A percentile compares a stretch with the other conserved stretches of the same genome.
phyloP scores from a whole-genome alignment of 2,329 filamentous ascomycete species.

The Aureobasidium sp. region DNA sequence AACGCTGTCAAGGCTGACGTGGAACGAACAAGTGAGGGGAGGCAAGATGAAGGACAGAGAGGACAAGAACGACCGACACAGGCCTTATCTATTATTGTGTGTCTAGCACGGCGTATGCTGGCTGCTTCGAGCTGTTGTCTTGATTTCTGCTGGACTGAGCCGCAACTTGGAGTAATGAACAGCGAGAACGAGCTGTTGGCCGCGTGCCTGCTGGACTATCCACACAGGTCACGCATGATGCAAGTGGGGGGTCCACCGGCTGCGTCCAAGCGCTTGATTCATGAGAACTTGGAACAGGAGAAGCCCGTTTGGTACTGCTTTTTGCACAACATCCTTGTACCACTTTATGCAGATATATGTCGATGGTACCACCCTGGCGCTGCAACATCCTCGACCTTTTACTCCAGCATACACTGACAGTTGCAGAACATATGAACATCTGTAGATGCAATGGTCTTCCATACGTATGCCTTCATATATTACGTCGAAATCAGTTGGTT shows the following conservation, averaged over 20 bases:
- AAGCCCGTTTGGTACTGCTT: not conserved
- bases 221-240: slow-evolving; percentile 6
- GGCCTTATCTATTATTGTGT: not conserved
- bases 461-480: not conserved
- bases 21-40: not conserved
- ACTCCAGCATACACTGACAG: not conserved
- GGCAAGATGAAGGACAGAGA: not conserved
- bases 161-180: not conserved
- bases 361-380: not conserved
- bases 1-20: not conserved
- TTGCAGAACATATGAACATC: not conserved
- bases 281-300: not conserved
- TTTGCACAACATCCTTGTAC: not conserved
- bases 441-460: accelerated
- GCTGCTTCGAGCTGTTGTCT: not conserved
- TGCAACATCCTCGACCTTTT: not conserved
- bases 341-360: not conserved
- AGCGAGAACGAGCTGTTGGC: not conserved
- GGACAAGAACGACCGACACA: not conserved
- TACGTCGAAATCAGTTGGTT: not conserved
- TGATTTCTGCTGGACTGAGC: not conserved
- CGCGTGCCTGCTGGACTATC: not conserved
- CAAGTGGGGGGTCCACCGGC: not conserved
- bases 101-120: not conserved
- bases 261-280: not conserved